These are phyloP conservation scores for Nepenthes gracilis DNA, from an alignment of 148 eudicot species.

Conservation along the genomic window DNA sequence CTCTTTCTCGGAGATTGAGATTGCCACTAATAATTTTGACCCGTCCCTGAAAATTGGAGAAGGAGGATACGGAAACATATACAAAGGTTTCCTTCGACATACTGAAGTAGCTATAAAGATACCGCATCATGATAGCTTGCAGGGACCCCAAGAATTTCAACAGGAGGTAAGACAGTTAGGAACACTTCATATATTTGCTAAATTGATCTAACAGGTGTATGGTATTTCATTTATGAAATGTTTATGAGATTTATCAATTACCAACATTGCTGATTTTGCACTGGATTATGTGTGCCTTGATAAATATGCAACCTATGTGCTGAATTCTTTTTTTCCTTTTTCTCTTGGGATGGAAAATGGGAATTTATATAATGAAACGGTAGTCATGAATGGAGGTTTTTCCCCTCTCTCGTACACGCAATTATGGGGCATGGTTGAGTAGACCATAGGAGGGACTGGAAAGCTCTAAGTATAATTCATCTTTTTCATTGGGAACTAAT, in stretches of 20 bases:
- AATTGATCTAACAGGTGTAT: background rate
- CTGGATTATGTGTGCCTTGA: too few species aligned
- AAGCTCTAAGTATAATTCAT: too few species aligned
- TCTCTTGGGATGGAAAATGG: too few species aligned
- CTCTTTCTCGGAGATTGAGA: constrained; percentile 55
- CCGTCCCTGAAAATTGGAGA: constrained; percentile 63
- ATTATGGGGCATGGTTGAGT: too few species aligned
- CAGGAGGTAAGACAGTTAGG: background rate
- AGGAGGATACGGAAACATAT: constrained; percentile 76
- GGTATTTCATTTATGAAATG: background rate
- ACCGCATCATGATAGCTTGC: constrained; percentile 40
- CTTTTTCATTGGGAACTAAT: too few species aligned
- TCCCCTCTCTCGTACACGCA: too few species aligned
- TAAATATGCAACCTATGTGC: too few species aligned
- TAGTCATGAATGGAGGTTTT: too few species aligned
- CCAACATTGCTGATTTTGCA: too few species aligned
- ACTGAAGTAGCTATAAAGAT: constrained; percentile 76
- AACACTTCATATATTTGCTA: background rate
- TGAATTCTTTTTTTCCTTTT: too few species aligned
- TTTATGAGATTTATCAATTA: background rate
- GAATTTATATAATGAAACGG: too few species aligned
- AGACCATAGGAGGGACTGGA: too few species aligned
- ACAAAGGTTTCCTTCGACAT: constrained; percentile 46
- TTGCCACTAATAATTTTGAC: constrained; percentile 50
- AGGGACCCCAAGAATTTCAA: constrained; percentile 58